A percentile compares a stretch with the other conserved stretches of the same genome.
Evolutionary conservation across 208 protist genomes (phyloP).

Genomic region (Plasmodiophora brassicae): DNA sequence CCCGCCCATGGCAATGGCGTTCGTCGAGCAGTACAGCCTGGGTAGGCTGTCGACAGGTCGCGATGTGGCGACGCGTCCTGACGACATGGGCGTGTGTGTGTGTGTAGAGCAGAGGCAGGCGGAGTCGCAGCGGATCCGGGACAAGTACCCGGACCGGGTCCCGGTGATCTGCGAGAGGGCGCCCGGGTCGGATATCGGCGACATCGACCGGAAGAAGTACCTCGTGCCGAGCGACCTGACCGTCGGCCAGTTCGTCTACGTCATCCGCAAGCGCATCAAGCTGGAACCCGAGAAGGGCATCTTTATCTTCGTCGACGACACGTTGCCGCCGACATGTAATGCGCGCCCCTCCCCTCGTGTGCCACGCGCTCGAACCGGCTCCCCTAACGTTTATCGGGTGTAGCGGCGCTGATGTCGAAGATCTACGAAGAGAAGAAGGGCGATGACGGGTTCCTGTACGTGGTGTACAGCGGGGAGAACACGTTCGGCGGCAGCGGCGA

Average conservation of each 20-base stretch:
- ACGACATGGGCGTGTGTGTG: no score
- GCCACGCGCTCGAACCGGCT: background rate
- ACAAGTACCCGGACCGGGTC: slow-evolving; percentile 74
- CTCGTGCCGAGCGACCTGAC: slow-evolving; percentile 69
- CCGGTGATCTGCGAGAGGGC: slow-evolving; percentile 82
- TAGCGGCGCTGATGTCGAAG: background rate
- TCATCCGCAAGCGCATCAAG: slow-evolving; percentile 80
- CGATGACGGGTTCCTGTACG: slow-evolving; percentile 75
- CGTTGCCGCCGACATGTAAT: slow-evolving; percentile 67
- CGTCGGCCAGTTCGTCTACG: slow-evolving; percentile 82
- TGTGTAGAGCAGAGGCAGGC: slow-evolving; percentile 53
- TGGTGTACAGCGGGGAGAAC: slow-evolving; percentile 69
- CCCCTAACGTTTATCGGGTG: no score
- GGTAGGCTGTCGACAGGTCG: background rate
- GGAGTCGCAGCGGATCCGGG: slow-evolving; percentile 58
- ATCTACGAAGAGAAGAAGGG: slow-evolving; percentile 77
- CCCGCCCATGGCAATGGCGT: slow-evolving; percentile 45
- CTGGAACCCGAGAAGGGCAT: slow-evolving; percentile 78
- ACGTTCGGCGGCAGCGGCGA: slow-evolving; percentile 65
- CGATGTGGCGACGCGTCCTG: background rate
- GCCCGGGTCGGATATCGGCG: slow-evolving; percentile 50
- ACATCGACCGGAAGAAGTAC: slow-evolving; percentile 42
- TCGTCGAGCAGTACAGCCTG: slow-evolving; percentile 40
- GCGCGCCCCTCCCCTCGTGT: background rate
- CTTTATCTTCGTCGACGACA: slow-evolving; percentile 79